Evolutionary conservation across 495 filamentous ascomycete genomes (phyloP), one percentile per base, ranked within the genome.

Genomic region (Aspergillus kassunensis): DNA sequence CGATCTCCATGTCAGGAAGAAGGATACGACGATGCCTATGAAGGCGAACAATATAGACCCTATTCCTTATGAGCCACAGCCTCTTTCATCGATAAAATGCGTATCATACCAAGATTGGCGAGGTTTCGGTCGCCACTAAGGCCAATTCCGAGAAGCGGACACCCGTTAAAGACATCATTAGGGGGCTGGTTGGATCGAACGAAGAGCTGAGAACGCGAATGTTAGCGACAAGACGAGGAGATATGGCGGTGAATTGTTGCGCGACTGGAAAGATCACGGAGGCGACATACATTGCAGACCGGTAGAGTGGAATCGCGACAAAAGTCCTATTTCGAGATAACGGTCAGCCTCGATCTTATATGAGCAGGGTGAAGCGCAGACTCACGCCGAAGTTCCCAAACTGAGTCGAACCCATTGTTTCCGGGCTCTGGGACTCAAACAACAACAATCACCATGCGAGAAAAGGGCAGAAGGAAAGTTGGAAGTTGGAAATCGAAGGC

Each of bases 281-380:
- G 18, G 29, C 44, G 30, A 84, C 92, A 55, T 81, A 97, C 92
- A 80, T 96, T 96, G 82, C 91, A 97, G 57, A 96, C 82, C 56
- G 93, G 93, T 63, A 99, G 78, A 55, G 92, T 97, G 56, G 91
- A 91, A 75, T 96, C 90, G 61, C 88, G 87, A 83, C 93, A 99
- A 68, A 99, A 96, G 73, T 93, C 75, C 88, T 95, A 56, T 27
- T 12, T 18, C 24, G 49, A 51, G 33, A 36, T 60, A 67, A 46
- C 37, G 54, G 46, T 41, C 36, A 41, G 54, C 54, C 36, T 57
- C 49, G 45, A 54, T n/a, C n/a, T 45, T 23, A 1, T 2, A 11
- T 1, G 16, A 49, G 46, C 21, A 4, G 16, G 35, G 11, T 35
- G 16, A 31, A 49, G 44, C 29, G 53, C 43, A 36, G 62, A 80